phyloP scores from a whole-genome alignment of 2,329 filamentous ascomycete species.

The Neofusicoccum laricinum region DNA sequence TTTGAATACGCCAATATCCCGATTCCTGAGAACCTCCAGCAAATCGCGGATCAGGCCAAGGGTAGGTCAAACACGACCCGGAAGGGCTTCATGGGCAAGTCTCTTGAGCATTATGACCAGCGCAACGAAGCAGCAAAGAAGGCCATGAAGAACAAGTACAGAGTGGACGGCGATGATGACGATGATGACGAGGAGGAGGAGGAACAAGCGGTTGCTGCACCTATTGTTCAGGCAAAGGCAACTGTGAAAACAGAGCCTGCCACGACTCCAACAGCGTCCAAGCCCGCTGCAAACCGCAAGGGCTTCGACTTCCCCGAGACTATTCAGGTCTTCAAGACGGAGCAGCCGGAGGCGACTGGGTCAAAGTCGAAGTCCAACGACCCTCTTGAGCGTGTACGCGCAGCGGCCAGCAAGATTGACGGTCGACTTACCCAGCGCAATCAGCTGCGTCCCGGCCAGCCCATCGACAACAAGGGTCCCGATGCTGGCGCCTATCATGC shows the following conservation, averaged over 20 bases:
- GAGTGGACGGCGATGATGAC: constrained; percentile 64
- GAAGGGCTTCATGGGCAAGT: constrained; percentile 91
- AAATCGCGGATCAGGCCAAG: constrained; percentile 75
- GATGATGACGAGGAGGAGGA: constrained; percentile 72
- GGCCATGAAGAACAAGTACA: constrained; percentile 67
- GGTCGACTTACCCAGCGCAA: constrained; percentile 84
- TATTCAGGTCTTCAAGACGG: constrained; percentile 70
- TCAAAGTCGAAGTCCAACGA: constrained; percentile 57
- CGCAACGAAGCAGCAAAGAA: constrained; percentile 84
- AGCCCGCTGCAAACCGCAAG: constrained; percentile 1
- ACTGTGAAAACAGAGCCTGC: constrained; percentile 23
- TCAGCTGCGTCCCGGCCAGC: constrained; percentile 84
- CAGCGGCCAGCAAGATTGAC: constrained; percentile 89
- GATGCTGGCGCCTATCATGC: constrained; percentile 96
- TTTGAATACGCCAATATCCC: constrained; percentile 86
- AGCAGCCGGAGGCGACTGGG: constrained; percentile 49
- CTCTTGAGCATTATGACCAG: constrained; percentile 85
- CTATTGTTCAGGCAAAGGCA: constrained; percentile 62
- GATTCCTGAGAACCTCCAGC: constrained; percentile 67
- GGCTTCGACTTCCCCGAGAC: constrained; percentile 59
- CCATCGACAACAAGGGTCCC: constrained; percentile 97
- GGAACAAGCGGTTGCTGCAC: constrained; percentile 58
- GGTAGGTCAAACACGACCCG: constrained; percentile 78
- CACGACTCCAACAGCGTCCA: constrained; percentile 19
- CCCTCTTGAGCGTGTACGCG: constrained; percentile 74